Evolutionary conservation across 2,329 filamentous ascomycete genomes (phyloP).

Genomic region (Monosporascus cannonballus): DNA sequence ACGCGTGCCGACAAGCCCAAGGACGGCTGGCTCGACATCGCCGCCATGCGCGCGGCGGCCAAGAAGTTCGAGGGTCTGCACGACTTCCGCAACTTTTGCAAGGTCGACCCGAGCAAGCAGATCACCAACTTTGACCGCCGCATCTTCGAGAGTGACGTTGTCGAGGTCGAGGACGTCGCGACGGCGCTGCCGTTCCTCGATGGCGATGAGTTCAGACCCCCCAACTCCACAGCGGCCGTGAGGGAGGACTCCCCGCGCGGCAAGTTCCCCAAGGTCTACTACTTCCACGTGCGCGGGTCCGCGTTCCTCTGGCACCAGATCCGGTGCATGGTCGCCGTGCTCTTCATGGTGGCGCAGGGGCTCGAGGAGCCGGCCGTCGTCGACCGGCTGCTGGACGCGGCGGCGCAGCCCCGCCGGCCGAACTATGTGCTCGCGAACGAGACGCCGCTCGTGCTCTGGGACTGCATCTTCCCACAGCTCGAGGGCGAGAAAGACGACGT

Average conservation of each 20-base stretch:
- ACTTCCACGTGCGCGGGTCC: slow-evolving; percentile 81
- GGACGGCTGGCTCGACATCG: slow-evolving; percentile 80
- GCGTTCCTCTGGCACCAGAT: slow-evolving; percentile 99
- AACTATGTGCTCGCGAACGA: slow-evolving; percentile 89
- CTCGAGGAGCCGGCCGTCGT: slow-evolving; percentile 72
- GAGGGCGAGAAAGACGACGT: slow-evolving; percentile 23
- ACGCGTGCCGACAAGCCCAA: slow-evolving; percentile 28
- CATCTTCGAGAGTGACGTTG: slow-evolving; percentile 76
- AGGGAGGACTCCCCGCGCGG: slow-evolving; percentile 5
- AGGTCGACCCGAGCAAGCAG: slow-evolving; percentile 84
- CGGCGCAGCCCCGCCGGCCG: slow-evolving; percentile 67
- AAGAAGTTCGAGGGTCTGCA: slow-evolving; percentile 74
- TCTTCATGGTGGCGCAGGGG: slow-evolving; percentile 90
- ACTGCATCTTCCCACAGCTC: slow-evolving; percentile 74
- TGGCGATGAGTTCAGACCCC: slow-evolving; percentile 36
- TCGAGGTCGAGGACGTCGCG: slow-evolving; percentile 53
- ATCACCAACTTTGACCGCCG: slow-evolving; percentile 74
- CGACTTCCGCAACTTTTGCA: slow-evolving; percentile 97
- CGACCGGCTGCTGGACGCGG: slow-evolving; percentile 66
- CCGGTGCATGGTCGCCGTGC: slow-evolving; percentile 81
- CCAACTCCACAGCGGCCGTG: slow-evolving; percentile 12
- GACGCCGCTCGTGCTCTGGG: slow-evolving; percentile 87
- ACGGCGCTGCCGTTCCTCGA: slow-evolving; percentile 52
- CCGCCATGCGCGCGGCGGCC: slow-evolving; percentile 78
- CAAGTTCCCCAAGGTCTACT: slow-evolving; percentile 63